A percentile compares a stretch with the other conserved stretches of the same genome.
These are phyloP conservation scores for Trypanosoma melophagium DNA, from an alignment of 208 protist genomes.

Conservation along the genomic window DNA sequence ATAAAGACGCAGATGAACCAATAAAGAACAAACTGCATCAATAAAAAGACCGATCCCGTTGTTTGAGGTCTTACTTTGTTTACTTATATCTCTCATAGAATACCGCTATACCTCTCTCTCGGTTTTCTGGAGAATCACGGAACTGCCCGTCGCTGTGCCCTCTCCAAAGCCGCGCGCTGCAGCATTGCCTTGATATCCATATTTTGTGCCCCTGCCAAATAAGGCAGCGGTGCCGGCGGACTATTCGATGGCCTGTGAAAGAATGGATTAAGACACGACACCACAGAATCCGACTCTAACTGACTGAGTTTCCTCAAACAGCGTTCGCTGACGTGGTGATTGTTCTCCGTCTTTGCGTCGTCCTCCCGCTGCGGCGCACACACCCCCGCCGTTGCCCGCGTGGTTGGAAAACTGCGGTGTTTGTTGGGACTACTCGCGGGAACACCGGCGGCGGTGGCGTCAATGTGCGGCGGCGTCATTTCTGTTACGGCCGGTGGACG, in stretches of 20 bases:
- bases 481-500: too few relatives aligned
- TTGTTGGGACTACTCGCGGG: constrained; percentile 1
- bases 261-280: constrained; percentile 43
- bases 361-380: neutral
- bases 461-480: too few relatives aligned
- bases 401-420: neutral
- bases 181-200: constrained; percentile 81
- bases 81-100: too few relatives aligned
- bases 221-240: constrained; percentile 23
- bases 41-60: too few relatives aligned
- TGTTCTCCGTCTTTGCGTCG: neutral
- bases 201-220: constrained; percentile 11
- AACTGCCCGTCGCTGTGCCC: constrained; percentile 45
- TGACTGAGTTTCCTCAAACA: constrained; percentile 25
- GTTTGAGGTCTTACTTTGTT: too few relatives aligned
- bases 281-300: constrained; percentile 19
- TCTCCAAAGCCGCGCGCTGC: constrained; percentile 68
- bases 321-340: constrained; percentile 3
- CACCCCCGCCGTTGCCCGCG: constrained; percentile 2
- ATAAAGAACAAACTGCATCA: too few relatives aligned
- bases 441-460: neutral
- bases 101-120: neutral
- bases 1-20: too few relatives aligned
- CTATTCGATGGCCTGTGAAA: constrained; percentile 32
- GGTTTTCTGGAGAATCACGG: neutral